Evolutionary conservation across 2,329 filamentous ascomycete species (phyloP).

Genomic region (Beauveria sp.): DNA sequence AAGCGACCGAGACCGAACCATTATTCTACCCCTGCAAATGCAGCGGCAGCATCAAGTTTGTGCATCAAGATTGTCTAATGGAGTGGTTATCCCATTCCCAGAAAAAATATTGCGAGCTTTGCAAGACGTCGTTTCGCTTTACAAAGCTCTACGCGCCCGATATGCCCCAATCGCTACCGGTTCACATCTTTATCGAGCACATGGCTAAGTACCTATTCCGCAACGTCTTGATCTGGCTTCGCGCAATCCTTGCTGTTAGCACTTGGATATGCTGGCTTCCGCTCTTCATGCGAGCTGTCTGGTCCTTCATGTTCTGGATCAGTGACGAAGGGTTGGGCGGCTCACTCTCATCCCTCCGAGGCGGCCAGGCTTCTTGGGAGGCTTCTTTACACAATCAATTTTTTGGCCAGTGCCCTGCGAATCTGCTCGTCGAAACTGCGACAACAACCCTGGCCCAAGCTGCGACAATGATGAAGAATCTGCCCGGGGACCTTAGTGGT

Average conservation of each 20-base stretch:
- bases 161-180: conserved; percentile 81
- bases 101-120: conserved; percentile 98
- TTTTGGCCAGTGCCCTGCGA: conserved; percentile 3
- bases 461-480: conserved; percentile 3
- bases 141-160: conserved; percentile 93
- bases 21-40: conserved; percentile 98
- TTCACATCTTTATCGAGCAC: conserved; percentile 72
- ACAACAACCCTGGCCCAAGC: conserved; percentile 8
- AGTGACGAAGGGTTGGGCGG: conserved; percentile 63
- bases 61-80: conserved; percentile 97
- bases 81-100: conserved; percentile 98
- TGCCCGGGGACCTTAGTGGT: background rate
- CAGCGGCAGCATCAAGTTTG: conserved; percentile 96
- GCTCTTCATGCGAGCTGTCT: conserved; percentile 83
- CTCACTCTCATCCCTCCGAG: conserved; percentile 20
- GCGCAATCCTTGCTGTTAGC: conserved; percentile 67
- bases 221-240: conserved; percentile 69
- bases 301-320: conserved; percentile 92
- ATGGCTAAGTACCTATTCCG: conserved; percentile 64
- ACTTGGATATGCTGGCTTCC: conserved; percentile 89
- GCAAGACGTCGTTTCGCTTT: conserved; percentile 96
- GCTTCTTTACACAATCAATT: background rate
- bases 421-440: background rate
- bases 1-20: conserved; percentile 73
- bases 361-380: conserved; percentile 12